Conservation (phyloP, 768 basidiomycete species). For the Amanita fuliginea region DNA sequence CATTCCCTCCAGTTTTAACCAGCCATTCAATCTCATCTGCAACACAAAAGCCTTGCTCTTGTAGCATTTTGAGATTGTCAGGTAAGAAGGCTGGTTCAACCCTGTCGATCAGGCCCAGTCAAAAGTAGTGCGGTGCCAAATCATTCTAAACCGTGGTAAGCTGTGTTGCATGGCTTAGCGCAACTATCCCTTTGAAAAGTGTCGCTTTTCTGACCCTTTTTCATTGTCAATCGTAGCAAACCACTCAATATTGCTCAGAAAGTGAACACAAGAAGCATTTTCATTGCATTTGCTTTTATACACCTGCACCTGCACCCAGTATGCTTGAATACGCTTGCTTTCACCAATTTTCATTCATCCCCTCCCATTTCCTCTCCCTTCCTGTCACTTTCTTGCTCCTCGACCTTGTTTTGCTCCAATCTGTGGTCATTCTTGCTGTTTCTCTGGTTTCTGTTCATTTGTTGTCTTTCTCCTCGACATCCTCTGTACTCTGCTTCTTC, state of each 20-base stretch:
- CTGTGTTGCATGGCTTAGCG: not conserved
- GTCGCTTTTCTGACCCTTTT: not conserved
- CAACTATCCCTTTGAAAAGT: not conserved
- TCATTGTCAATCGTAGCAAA: not conserved
- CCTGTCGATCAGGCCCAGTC: no score
- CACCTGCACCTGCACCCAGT: not conserved
- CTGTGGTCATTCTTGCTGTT: not conserved
- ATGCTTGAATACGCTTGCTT: not conserved
- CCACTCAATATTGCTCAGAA: constrained; percentile 1
- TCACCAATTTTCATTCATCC: not conserved
- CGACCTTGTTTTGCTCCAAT: not conserved
- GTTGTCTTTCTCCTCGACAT: not conserved
- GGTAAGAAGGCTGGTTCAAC: no score
- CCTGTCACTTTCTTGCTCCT: not conserved
- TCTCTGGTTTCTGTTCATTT: not conserved
- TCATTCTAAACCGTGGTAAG: not conserved
- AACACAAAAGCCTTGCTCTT: no score
- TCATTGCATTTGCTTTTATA: constrained; percentile 1
- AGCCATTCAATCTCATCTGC: no score
- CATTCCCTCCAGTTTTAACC: no score
- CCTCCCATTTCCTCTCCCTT: no score
- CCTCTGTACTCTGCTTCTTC: not conserved
- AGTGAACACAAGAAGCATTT: not conserved
- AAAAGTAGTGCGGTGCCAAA: not conserved
- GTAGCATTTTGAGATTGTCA: no score